phyloP scores from a whole-genome alignment of 257 asterid species.

The Ballota nigra region DNA sequence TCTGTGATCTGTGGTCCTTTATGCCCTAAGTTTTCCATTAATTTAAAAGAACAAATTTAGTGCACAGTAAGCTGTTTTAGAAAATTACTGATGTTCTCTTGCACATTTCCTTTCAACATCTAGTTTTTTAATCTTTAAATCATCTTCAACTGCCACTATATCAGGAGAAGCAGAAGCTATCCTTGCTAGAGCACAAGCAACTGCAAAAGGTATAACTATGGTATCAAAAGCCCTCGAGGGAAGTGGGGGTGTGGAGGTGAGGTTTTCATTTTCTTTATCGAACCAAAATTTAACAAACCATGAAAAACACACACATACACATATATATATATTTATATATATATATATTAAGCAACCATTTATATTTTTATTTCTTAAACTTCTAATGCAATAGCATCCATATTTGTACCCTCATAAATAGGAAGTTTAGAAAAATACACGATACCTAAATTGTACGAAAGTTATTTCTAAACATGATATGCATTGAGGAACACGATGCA shows the following conservation, averaged over 20 bases:
- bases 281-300: background rate
- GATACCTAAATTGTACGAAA: background rate
- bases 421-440: background rate
- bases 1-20: background rate
- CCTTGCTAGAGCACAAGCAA: slow-evolving; percentile 77
- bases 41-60: background rate
- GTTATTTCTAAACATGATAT: background rate
- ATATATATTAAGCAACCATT: slow-evolving; percentile 5
- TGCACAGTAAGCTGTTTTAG: background rate
- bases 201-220: slow-evolving; percentile 71
- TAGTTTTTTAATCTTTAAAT: background rate
- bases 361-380: background rate
- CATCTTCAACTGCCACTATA: slow-evolving; percentile 6
- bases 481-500: slow-evolving; percentile 7
- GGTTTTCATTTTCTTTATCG: slow-evolving; percentile 11
- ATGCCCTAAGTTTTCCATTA: background rate
- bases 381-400: background rate
- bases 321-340: too few relatives aligned
- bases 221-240: slow-evolving; percentile 66
- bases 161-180: slow-evolving; percentile 98
- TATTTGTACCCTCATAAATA: background rate
- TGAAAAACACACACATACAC: too few relatives aligned
- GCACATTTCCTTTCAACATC: background rate
- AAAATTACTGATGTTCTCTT: slow-evolving; percentile 5
- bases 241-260: slow-evolving; percentile 78